These are phyloP conservation scores for Aspergillus bridgeri DNA, from an alignment of 495 filamentous ascomycete genomes.

Conservation along the genomic window DNA sequence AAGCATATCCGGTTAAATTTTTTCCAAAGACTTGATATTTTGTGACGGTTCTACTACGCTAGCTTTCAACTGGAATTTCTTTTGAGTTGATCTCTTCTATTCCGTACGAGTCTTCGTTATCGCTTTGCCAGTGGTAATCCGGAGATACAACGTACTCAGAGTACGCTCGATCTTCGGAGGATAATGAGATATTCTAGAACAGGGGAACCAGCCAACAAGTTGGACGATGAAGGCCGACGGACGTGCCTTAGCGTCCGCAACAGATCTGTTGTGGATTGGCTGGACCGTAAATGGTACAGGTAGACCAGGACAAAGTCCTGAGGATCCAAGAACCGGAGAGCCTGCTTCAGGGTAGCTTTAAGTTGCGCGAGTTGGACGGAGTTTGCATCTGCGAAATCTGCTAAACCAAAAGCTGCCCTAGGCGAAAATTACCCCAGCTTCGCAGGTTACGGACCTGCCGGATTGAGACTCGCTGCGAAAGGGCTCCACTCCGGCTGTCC, in stretches of 20 bases:
- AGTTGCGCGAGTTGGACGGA: neutral
- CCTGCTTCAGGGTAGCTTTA: no score
- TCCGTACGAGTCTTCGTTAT: neutral
- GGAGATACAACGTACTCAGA: no score
- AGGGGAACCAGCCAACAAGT: constrained; percentile 11
- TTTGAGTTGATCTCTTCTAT: no score
- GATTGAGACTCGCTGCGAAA: constrained; percentile 14
- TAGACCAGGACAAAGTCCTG: no score
- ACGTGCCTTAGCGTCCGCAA: constrained; percentile 12
- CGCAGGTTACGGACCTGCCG: constrained; percentile 28
- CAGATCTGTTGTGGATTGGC: constrained; percentile 9
- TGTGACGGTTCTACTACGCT: no score
- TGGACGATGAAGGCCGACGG: neutral
- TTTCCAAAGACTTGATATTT: no score
- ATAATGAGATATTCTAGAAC: constrained; percentile 8
- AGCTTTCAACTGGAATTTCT: no score
- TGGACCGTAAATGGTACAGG: constrained; percentile 6
- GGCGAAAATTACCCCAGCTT: constrained; percentile 8
- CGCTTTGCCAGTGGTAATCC: neutral
- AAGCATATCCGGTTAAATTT: no score
- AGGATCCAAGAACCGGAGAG: no score
- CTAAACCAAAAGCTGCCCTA: neutral
- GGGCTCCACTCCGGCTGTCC: constrained; percentile 8
- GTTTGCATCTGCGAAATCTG: neutral
- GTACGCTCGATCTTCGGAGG: neutral